phyloP scores from a whole-genome alignment of 2,329 filamentous ascomycete species.

The Pyrenophora tritici-repentis region DNA sequence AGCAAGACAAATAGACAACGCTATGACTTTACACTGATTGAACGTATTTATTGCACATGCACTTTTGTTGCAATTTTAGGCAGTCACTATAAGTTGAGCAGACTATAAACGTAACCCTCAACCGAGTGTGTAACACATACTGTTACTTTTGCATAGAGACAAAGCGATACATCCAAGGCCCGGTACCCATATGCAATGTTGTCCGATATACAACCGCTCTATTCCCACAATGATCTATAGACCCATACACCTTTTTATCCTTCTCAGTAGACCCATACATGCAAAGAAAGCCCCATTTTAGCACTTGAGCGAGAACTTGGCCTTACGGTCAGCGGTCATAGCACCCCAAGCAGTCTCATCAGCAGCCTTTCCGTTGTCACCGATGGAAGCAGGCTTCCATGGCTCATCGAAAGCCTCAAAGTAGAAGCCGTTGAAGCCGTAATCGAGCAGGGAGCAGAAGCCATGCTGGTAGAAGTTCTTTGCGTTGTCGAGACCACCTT shows the following conservation, averaged over 20 bases:
- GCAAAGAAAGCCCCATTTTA: slow-evolving; percentile 22
- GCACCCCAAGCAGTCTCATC: slow-evolving; percentile 74
- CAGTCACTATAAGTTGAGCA: background rate
- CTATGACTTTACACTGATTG: background rate
- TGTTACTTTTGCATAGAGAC: no score
- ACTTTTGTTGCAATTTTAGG: no score
- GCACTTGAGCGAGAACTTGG: slow-evolving; percentile 62
- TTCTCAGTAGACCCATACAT: no score
- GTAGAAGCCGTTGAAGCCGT: slow-evolving; percentile 72
- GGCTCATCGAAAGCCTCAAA: slow-evolving; percentile 76
- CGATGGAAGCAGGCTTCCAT: slow-evolving; percentile 68
- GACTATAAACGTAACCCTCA: no score
- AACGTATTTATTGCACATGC: background rate
- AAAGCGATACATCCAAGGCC: no score
- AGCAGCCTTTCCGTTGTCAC: slow-evolving; percentile 64
- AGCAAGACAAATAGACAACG: background rate
- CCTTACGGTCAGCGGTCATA: slow-evolving; percentile 63
- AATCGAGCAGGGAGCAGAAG: slow-evolving; percentile 67
- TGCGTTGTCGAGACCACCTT: slow-evolving; percentile 64
- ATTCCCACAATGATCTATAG: no score
- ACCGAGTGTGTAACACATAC: no score
- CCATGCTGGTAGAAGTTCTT: slow-evolving; percentile 64
- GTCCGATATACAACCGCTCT: no score
- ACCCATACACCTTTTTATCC: no score
- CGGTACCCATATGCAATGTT: no score